Evolutionary conservation across 2,329 filamentous ascomycete genomes (phyloP).

Genomic region (Ophiostoma piceae): DNA sequence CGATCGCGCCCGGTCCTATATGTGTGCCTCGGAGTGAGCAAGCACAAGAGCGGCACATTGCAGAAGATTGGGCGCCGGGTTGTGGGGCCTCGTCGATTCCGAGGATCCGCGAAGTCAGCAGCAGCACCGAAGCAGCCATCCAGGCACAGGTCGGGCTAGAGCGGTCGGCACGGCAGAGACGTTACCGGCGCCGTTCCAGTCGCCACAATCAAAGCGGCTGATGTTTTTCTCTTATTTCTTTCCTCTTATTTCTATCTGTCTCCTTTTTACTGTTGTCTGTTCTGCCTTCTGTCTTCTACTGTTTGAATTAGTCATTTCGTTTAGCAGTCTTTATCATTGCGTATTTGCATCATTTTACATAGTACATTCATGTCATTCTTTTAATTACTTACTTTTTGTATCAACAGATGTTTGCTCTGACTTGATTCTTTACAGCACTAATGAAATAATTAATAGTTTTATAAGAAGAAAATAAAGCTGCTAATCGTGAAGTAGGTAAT

Average conservation of each 20-base stretch:
- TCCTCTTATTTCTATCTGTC: background rate
- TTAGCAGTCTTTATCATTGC: constrained; percentile 6
- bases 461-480: background rate
- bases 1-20: background rate
- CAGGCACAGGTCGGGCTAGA: background rate
- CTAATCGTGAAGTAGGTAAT: background rate
- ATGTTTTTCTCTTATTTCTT: background rate
- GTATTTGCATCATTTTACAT: background rate
- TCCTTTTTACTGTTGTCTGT: background rate
- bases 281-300: background rate
- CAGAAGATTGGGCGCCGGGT: background rate
- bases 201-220: background rate
- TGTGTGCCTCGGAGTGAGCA: background rate
- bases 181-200: background rate
- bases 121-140: background rate
- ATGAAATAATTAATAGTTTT: background rate
- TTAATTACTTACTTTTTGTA: background rate
- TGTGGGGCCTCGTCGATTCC: background rate
- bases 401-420: background rate
- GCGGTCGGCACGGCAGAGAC: background rate
- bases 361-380: background rate
- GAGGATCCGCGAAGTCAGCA: constrained; percentile 7
- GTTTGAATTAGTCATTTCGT: background rate
- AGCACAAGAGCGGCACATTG: background rate
- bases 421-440: background rate